These are phyloP conservation scores for Gaultheria prostrata DNA, from an alignment of 148 eudicot genomes.

Conservation along the genomic window DNA sequence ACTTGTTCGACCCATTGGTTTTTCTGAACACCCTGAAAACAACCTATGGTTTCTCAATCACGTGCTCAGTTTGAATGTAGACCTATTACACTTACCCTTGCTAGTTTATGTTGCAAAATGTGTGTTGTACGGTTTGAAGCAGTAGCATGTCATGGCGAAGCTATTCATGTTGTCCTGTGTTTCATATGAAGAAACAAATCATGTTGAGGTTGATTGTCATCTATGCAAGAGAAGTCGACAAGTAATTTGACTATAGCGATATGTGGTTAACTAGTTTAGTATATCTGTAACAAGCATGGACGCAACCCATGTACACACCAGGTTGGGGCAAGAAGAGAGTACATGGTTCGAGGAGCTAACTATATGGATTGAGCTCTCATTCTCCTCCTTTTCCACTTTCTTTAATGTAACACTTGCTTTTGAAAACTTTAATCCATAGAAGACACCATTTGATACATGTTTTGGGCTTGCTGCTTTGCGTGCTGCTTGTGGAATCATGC, in stretches of 20 bases:
- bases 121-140: background rate
- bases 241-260: background rate
- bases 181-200: background rate
- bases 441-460: background rate
- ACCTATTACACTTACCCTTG: background rate
- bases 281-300: background rate
- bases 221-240: background rate
- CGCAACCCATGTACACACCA: background rate
- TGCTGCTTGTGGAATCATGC: slow-evolving; percentile 1
- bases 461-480: background rate
- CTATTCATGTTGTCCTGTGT: background rate
- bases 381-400: too few relatives aligned
- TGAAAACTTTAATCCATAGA: too few relatives aligned
- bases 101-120: background rate
- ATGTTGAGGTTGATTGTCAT: background rate
- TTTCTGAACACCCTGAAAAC: background rate
- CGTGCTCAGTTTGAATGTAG: background rate
- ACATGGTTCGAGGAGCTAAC: too few relatives aligned
- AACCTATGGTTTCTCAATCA: background rate
- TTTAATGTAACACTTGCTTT: too few relatives aligned
- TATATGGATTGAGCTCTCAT: too few relatives aligned
- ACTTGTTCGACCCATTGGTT: background rate
- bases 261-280: background rate
- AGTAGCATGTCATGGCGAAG: background rate
- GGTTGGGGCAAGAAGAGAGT: background rate